Base-by-base conservation (phyloP, 306 rosid genomes). In the Abrus precatorius region DNA sequence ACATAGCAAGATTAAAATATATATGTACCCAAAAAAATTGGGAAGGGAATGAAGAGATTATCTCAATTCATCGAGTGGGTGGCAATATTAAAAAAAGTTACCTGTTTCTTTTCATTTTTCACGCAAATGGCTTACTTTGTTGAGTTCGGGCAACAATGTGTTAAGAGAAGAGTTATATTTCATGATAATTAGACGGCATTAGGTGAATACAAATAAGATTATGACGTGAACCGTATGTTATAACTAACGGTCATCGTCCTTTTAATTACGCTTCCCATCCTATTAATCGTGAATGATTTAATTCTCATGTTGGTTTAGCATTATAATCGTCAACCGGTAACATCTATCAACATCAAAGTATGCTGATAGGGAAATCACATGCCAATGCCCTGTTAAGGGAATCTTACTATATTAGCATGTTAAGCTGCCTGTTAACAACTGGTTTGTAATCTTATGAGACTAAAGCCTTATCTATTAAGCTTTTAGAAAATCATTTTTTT, bases 301-400 rank as follows among this genome's bases (percentile, higher is more conserved):
- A 55, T 70, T 50, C 28, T 14, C 50, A n/a, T 56, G 79, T 36
- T 8, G 20, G 65, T 78, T 75, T 29, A 69, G 7, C 20, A 29
- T 11, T 9, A 36, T 36, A 57, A 56, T 77, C 66, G 50, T 77
- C 64, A 30, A 10, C 27, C 14, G 0, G 4, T 32, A 62, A 49
- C 75, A 75, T 63, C 75, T 56, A 48, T 64, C 78, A 77, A 34
- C 41, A 74, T 82, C 81, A 40, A 49, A 75, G 44, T 1, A 32
- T 9, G 30, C 44, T 49, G 36, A 7, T 40, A 47, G 33, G 9
- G 28, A 67, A 50, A 49, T 43, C 50, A 52, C 52, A 64, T 57
- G 66, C 9, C 52, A 77, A 64, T 57, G 66, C 9, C 52, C 72
- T 49, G 34, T 74, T 44, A 33, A 4, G 48, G 48, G n/a, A 64